Base-by-base conservation (phyloP, 306 rosid species). In the Abrus precatorius region DNA sequence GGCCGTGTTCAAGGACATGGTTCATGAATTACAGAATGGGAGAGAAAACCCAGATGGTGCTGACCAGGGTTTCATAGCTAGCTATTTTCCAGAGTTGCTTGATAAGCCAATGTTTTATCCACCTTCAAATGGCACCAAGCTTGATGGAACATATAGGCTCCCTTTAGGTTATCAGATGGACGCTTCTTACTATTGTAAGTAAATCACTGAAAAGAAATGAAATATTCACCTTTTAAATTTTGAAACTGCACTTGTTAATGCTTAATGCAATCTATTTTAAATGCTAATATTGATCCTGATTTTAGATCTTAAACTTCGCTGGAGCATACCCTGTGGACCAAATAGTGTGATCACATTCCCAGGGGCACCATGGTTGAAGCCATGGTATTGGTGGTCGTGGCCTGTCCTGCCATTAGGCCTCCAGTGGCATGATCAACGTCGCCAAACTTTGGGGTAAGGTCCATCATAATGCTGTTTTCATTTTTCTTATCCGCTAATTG, bases 321-420 rank as follows among this genome's bases (percentile, higher is more conserved):
- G 99, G 99, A 93, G 96, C 71, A 85, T 95, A 27, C 97, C 99
- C 1, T 95, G 99, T 14, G 98, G 98, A 33, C 99, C 99, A n/a
- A 95, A 95, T 70, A 95, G 99, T 48, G 99, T 95, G 79, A 88
- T 95, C 40, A 95, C 99, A 12, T 95, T 88, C 74, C 99, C 99
- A 0, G 94, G 99, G n/a, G 99, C 99, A 7, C 79, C 93, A 0
- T 95, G 98, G 99, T 77, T 95, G 88, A 95, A 95, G 90, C 99
- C 99, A 5, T 95, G 99, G 98, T 95, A 95, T 72, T 95, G 99
- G 99, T 95, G 99, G 99, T 85, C 99, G 0, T 95, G 99, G 99
- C 99, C 99, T 44, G 93, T 95, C 9, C 86, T 95, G 27, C 99
- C 99, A 34, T 85, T 95, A 45, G 99, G 99, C 85, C 59, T 95